A percentile compares a stretch with the other conserved stretches of the same genome.
These are phyloP conservation scores for Dactylellina leptospora DNA, from an alignment of 2,329 filamentous ascomycete genomes.

Conservation along the genomic window DNA sequence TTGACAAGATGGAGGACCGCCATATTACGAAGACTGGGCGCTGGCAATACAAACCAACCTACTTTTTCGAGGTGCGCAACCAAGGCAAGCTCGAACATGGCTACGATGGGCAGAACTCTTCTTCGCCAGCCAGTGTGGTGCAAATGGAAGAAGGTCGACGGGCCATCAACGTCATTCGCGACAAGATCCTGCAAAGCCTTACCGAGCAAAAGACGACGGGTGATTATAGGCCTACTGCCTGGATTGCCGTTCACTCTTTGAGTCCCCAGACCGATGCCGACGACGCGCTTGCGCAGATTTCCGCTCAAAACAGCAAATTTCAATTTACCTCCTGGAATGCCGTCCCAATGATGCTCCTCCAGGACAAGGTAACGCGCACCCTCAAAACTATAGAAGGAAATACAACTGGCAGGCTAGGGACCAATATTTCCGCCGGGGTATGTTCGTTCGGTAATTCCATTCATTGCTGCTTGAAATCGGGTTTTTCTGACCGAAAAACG, in stretches of 20 bases:
- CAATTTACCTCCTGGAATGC: conserved; percentile 17
- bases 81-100: conserved; percentile 28
- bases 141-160: conserved; percentile 9
- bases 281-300: conserved; percentile 9
- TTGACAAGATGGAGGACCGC: conserved; percentile 23
- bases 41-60: conserved; percentile 30
- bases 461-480: too few species aligned
- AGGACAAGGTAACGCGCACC: conserved; percentile 2
- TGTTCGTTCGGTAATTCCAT: too few species aligned
- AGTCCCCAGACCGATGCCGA: conserved; percentile 32
- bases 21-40: conserved; percentile 7
- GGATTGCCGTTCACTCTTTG: conserved; percentile 26
- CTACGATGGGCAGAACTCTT: not conserved
- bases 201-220: conserved; percentile 1
- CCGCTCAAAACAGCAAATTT: conserved; percentile 13
- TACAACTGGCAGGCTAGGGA: not conserved
- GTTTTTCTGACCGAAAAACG: not conserved
- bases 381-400: conserved; percentile 1
- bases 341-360: conserved; percentile 15
- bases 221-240: not conserved
- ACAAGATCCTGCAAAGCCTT: conserved; percentile 1
- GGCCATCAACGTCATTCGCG: conserved; percentile 3
- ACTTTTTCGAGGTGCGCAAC: conserved; percentile 27
- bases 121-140: not conserved
- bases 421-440: too few species aligned